Evolutionary conservation across 176 grass and related monocot species (phyloP).

Genomic region (Saccharum spontaneum): DNA sequence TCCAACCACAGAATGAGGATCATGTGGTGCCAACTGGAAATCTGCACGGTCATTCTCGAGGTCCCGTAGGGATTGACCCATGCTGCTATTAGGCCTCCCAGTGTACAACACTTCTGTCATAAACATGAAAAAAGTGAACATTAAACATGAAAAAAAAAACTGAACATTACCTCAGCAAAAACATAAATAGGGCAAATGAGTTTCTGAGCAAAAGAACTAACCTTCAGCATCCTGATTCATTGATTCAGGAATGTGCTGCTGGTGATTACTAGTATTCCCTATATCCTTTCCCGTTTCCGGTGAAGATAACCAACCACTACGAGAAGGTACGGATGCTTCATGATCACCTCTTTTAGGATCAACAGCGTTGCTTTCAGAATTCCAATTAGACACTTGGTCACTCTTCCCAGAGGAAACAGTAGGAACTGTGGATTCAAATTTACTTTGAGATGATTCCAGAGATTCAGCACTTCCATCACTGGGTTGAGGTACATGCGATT

Average conservation of each 20-base stretch:
- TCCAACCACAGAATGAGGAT: slow-evolving; percentile 40
- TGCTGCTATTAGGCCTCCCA: slow-evolving; percentile 55
- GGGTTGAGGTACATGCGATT: slow-evolving; percentile 14
- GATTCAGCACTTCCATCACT: slow-evolving; percentile 39
- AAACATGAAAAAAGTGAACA: slow-evolving; percentile 37
- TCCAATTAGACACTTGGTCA: slow-evolving; percentile 33
- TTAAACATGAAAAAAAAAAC: slow-evolving; percentile 32
- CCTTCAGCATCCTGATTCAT: slow-evolving; percentile 62
- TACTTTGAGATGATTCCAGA: slow-evolving; percentile 48
- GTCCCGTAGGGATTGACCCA: slow-evolving; percentile 50
- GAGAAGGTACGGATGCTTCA: slow-evolving; percentile 30
- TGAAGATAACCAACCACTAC: slow-evolving; percentile 22
- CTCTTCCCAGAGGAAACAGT: slow-evolving; percentile 43
- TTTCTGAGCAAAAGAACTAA: slow-evolving; percentile 30
- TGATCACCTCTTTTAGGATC: slow-evolving; percentile 43
- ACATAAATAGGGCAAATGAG: not conserved
- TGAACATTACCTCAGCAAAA: not conserved
- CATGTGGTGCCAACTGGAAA: slow-evolving; percentile 38
- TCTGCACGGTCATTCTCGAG: slow-evolving; percentile 42
- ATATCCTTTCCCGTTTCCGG: slow-evolving; percentile 20
- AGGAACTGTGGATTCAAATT: slow-evolving; percentile 40
- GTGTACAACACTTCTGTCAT: slow-evolving; percentile 81
- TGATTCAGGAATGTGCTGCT: slow-evolving; percentile 42
- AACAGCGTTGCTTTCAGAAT: slow-evolving; percentile 37
- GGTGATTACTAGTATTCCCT: slow-evolving; percentile 23